Percentiles rank a stretch among this genome's conserved stretches.
These are phyloP conservation scores for Ganoderma multipileum DNA, from an alignment of 1,284 basidiomycete genomes.

Conservation along the genomic window DNA sequence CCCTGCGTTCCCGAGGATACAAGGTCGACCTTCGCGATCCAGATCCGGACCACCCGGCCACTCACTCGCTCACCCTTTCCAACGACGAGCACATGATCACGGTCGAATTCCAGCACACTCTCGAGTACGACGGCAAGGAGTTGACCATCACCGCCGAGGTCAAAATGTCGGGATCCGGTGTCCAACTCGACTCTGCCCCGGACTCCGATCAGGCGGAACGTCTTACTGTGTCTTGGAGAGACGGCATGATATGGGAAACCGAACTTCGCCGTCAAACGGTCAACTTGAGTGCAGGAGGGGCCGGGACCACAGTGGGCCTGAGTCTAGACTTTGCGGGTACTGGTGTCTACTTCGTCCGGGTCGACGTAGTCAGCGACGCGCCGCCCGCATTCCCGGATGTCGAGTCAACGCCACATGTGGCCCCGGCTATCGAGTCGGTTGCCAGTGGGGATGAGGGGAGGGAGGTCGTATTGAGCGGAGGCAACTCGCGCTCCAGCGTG, in stretches of 20 bases:
- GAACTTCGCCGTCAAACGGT: background rate
- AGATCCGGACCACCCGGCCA: background rate
- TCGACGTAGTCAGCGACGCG: background rate
- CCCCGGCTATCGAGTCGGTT: too few relatives aligned
- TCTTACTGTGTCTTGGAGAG: background rate
- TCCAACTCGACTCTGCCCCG: background rate
- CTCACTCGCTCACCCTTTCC: background rate
- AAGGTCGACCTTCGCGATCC: background rate
- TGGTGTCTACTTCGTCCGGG: background rate
- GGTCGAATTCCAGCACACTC: background rate
- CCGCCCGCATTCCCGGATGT: too few relatives aligned
- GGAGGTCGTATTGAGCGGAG: too few relatives aligned
- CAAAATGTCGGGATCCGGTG: background rate
- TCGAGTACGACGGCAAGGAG: background rate
- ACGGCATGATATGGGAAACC: background rate
- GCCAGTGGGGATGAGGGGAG: too few relatives aligned
- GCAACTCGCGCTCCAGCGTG: too few relatives aligned
- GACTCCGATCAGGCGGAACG: background rate
- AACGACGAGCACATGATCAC: background rate
- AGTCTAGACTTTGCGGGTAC: background rate
- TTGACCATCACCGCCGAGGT: background rate
- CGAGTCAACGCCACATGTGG: too few relatives aligned
- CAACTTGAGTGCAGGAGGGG: background rate
- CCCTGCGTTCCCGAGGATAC: constrained; percentile 2
- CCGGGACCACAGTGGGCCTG: background rate